Base-by-base conservation (phyloP, 768 basidiomycete genomes). In the Hygrophoropsis aurantiaca region DNA sequence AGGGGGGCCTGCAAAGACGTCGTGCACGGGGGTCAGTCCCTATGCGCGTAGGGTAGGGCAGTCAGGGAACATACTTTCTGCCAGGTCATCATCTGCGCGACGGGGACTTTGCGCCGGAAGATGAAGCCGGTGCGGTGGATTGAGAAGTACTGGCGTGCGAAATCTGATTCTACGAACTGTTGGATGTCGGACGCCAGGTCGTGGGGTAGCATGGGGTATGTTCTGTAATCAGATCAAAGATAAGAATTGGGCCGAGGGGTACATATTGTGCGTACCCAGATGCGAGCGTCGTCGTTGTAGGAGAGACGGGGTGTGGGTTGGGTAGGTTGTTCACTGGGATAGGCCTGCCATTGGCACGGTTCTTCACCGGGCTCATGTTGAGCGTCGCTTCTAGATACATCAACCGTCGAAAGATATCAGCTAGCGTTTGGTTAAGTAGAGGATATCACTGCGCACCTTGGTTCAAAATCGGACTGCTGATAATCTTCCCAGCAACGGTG, bases 21-120 rank as follows among this genome's bases (percentile, higher is more conserved):
- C 20, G 36, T 21, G n/a, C n/a, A n/a, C n/a, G n/a, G 5, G 2
- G 9, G 16, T 13, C 16, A 34, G 32, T n/a, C 32, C 32, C n/a
- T 34, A 34, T n/a, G 13, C n/a, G n/a, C n/a, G n/a, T n/a, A n/a
- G n/a, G n/a, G n/a, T n/a, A n/a, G n/a, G 40, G 34, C 9, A 37
- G n/a, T n/a, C n/a, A n/a, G n/a, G n/a, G 4, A 4, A 52, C 63
- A 21, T 44, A 81, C 84, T 77, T 87, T 90, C 64, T 95, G 94
- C 90, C 92, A 95, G 40, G 81, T 77, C 89, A 97, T 93, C 69
- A 95, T 79, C 59, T 90, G 85, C 19, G 77, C 83, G 3, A 95
- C 80, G 1, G 94, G 92, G 2, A 95, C 80, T 50, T 76, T 82
- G 38, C 91, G 78, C 51, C 80, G 77, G 66, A 93, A 93, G 48